Percentiles rank a stretch among this genome's conserved stretches.
These are phyloP conservation scores for Jacaranda mimosifolia DNA, from an alignment of 257 asterid species.

Conservation along the genomic window DNA sequence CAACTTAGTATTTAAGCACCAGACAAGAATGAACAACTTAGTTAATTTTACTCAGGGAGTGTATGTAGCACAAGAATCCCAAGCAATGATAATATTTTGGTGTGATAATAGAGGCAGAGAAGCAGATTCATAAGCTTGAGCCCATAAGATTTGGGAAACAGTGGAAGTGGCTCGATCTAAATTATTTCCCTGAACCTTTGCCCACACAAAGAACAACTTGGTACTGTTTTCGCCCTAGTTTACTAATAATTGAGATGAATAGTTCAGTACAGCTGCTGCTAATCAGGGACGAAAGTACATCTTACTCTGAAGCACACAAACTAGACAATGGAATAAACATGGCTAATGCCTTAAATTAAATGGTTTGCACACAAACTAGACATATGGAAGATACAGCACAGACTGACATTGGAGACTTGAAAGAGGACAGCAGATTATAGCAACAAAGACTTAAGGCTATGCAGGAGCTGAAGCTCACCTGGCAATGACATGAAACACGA, in stretches of 20 bases:
- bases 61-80: background rate
- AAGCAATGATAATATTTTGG: background rate
- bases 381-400: background rate
- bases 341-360: background rate
- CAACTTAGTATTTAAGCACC: background rate
- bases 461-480: constrained; percentile 49
- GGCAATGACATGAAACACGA: constrained; percentile 66
- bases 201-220: background rate
- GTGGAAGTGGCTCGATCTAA: constrained; percentile 4
- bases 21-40: background rate
- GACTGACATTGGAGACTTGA: background rate
- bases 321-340: background rate
- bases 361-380: background rate
- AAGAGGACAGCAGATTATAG: background rate
- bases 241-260: background rate
- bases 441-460: background rate
- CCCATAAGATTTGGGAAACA: background rate
- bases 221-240: background rate
- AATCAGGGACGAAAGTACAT: background rate
- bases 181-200: background rate
- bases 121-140: background rate
- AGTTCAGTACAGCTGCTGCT: background rate
- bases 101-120: background rate
- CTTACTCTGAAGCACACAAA: background rate
- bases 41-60: background rate